Percentiles rank a stretch among this genome's conserved stretches.
phyloP scores from a whole-genome alignment of 2,329 filamentous ascomycete species.

The Curvularia sp. region DNA sequence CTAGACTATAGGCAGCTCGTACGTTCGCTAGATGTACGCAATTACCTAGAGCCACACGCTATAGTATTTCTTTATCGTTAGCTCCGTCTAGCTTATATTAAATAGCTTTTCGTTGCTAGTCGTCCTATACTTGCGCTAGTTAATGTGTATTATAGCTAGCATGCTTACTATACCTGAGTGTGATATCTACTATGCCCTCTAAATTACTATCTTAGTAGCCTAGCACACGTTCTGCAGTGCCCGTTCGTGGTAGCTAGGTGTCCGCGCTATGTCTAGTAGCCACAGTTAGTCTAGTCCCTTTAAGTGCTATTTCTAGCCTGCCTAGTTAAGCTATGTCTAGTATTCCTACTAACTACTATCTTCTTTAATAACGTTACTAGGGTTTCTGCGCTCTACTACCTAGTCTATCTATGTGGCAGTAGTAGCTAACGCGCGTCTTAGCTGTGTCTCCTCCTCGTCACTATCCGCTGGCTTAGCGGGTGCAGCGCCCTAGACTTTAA shows the following conservation, averaged over 20 bases:
- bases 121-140: no score
- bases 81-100: not conserved
- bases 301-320: not conserved
- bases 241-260: constrained; percentile 3
- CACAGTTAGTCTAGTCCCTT: not conserved
- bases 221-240: constrained; percentile 10
- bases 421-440: not conserved
- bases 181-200: constrained; percentile 12
- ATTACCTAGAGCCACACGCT: constrained; percentile 7
- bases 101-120: constrained; percentile 6
- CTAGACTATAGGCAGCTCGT: no score
- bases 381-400: not conserved
- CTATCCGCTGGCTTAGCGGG: not conserved
- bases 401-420: not conserved
- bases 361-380: not conserved
- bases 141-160: no score
- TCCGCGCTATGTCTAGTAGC: constrained; percentile 7
- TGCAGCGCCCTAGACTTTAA: not conserved
- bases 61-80: constrained; percentile 15
- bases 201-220: constrained; percentile 10
- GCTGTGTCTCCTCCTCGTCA: no score
- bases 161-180: no score
- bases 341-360: not conserved
- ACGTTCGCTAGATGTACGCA: no score
- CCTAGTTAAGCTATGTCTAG: not conserved